Conservation (phyloP, 805 yeast genomes). For the Wickerhamiella lipophila region DNA sequence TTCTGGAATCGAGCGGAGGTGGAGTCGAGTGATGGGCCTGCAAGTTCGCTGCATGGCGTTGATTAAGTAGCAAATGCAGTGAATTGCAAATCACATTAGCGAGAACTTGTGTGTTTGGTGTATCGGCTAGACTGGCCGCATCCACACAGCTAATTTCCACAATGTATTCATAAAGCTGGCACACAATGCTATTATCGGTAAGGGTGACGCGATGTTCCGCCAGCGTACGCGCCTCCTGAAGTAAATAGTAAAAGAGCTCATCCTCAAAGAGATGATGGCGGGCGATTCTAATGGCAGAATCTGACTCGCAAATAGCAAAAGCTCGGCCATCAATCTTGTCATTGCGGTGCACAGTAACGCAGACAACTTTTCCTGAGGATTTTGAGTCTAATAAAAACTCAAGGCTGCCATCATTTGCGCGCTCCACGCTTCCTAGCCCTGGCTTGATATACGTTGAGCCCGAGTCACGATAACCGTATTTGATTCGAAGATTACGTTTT, state of each 20-base stretch:
- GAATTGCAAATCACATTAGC: slow-evolving; percentile 45
- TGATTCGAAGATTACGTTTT: slow-evolving; percentile 55
- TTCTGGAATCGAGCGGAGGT: slow-evolving; percentile 14
- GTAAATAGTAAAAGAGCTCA: slow-evolving; percentile 67
- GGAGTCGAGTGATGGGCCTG: slow-evolving; percentile 27
- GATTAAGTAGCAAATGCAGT: slow-evolving; percentile 49
- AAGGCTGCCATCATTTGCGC: slow-evolving; percentile 34
- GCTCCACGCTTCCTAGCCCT: slow-evolving; percentile 45
- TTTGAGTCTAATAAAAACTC: slow-evolving; percentile 31
- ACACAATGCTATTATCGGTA: slow-evolving; percentile 46
- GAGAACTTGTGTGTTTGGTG: slow-evolving; percentile 22
- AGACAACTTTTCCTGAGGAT: slow-evolving; percentile 37
- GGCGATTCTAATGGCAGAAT: slow-evolving; percentile 43
- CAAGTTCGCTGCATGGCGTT: slow-evolving; percentile 40
- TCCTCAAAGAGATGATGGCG: slow-evolving; percentile 74
- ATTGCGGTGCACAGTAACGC: slow-evolving; percentile 45
- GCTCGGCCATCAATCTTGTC: slow-evolving; percentile 34
- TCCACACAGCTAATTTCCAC: slow-evolving; percentile 60
- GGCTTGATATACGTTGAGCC: slow-evolving; percentile 66
- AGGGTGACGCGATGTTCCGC: slow-evolving; percentile 60
- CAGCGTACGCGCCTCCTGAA: slow-evolving; percentile 60
- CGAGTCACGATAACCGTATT: slow-evolving; percentile 83
- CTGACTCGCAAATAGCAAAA: slow-evolving; percentile 22
- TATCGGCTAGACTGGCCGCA: slow-evolving; percentile 28
- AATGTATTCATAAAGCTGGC: slow-evolving; percentile 52